A percentile compares a stretch with the other conserved stretches of the same genome.
These are phyloP conservation scores for Lasiosphaeria hispida DNA, from an alignment of 495 filamentous ascomycete species.

Conservation along the genomic window DNA sequence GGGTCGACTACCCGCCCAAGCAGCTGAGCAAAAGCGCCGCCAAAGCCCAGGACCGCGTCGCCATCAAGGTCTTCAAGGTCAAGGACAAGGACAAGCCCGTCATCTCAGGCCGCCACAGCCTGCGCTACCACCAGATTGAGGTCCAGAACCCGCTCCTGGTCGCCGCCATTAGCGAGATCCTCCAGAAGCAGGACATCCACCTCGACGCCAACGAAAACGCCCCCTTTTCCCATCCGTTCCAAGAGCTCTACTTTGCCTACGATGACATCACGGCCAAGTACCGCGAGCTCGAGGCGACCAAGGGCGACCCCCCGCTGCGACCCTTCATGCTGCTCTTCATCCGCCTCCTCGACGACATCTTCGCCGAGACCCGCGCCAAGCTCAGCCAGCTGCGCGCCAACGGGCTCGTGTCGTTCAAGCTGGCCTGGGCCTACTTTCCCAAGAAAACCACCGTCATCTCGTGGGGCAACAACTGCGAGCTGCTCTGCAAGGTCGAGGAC, in stretches of 20 bases:
- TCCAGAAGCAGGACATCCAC: conserved; percentile 31
- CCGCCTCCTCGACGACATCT: conserved; percentile 36
- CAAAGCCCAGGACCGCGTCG: conserved; percentile 36
- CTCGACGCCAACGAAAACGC: conserved; percentile 33
- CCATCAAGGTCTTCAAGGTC: conserved; percentile 42
- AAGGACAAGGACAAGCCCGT: conserved; percentile 35
- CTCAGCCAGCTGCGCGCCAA: conserved; percentile 28
- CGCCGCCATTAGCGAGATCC: conserved; percentile 29
- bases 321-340: conserved; percentile 34
- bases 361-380: conserved; percentile 31
- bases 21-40: conserved; percentile 34
- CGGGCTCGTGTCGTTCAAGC: conserved; percentile 30
- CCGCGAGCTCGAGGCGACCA: conserved; percentile 7
- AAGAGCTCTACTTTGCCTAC: conserved; percentile 37
- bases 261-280: conserved; percentile 30
- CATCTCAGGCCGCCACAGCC: conserved; percentile 29
- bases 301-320: conserved; percentile 15
- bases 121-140: conserved; percentile 36
- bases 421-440: conserved; percentile 42
- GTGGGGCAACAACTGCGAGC: conserved; percentile 29
- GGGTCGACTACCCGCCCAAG: conserved; percentile 40
- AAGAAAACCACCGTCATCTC: conserved; percentile 29
- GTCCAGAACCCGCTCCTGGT: conserved; percentile 37
- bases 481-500: conserved; percentile 32
- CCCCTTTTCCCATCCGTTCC: conserved; percentile 36